A percentile compares a stretch with the other conserved stretches of the same genome.
phyloP scores from a whole-genome alignment of 169 alveolate genomes.

The Besnoitia besnoiti region DNA sequence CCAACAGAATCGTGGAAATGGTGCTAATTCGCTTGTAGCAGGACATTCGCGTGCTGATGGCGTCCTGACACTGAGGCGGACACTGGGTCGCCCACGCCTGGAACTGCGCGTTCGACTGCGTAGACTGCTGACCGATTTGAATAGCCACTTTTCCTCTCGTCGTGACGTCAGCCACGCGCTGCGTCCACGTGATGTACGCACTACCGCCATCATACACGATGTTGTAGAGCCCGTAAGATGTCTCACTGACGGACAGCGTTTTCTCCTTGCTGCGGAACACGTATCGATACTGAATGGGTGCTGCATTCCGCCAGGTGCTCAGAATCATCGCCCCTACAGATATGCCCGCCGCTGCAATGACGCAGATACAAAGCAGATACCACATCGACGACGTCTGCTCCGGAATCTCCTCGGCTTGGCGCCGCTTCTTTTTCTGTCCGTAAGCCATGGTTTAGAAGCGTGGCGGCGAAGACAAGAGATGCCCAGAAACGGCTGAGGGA shows the following conservation, averaged over 20 bases:
- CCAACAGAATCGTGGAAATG: constrained; percentile 37
- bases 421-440: constrained; percentile 24
- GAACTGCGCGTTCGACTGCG: constrained; percentile 29
- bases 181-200: constrained; percentile 8
- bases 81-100: constrained; percentile 67
- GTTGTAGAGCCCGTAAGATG: constrained; percentile 48
- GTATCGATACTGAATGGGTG: constrained; percentile 44
- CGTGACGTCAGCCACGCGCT: constrained; percentile 28
- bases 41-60: constrained; percentile 50
- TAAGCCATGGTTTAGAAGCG: constrained; percentile 34
- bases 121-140: constrained; percentile 47
- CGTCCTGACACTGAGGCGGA: constrained; percentile 66
- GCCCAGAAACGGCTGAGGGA: neutral
- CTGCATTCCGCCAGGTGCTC: constrained; percentile 16
- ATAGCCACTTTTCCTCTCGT: constrained; percentile 39
- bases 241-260: neutral
- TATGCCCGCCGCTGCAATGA: neutral
- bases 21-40: constrained; percentile 53
- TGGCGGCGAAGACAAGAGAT: neutral
- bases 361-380: constrained; percentile 19
- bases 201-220: constrained; percentile 53
- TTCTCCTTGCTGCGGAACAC: constrained; percentile 57
- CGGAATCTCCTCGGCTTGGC: neutral
- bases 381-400: constrained; percentile 6
- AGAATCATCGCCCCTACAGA: neutral